phyloP scores from a whole-genome alignment of 2,329 filamentous ascomycete species.

The Trichoderma sp. region DNA sequence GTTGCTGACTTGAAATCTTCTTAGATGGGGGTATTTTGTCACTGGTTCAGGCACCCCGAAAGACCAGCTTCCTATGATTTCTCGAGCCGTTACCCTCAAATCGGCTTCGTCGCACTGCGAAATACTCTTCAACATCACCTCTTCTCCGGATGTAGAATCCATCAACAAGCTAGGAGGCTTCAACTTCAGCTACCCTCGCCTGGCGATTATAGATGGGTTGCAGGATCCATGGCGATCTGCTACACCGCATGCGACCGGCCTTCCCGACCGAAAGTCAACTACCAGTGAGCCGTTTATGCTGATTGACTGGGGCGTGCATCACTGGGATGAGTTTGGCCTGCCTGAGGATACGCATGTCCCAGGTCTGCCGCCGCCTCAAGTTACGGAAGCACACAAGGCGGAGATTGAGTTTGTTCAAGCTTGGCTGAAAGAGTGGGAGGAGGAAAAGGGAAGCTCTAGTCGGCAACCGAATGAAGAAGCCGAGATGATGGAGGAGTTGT shows the following conservation, averaged over 20 bases:
- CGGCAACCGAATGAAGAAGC: background rate
- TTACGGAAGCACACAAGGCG: constrained; percentile 57
- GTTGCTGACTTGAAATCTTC: background rate
- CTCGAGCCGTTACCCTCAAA: constrained; percentile 64
- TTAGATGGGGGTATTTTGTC: constrained; percentile 73
- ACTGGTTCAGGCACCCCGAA: constrained; percentile 68
- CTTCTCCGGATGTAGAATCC: constrained; percentile 58
- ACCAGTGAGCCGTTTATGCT: constrained; percentile 68
- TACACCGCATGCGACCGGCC: constrained; percentile 65
- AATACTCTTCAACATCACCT: constrained; percentile 66
- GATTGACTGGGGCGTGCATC: constrained; percentile 73
- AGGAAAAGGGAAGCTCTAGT: constrained; percentile 21
- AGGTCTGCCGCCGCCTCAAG: constrained; percentile 55
- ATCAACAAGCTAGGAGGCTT: constrained; percentile 79
- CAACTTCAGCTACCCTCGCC: constrained; percentile 67
- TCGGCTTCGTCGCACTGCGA: constrained; percentile 63
- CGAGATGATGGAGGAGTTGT: constrained; percentile 5
- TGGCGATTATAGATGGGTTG: constrained; percentile 74
- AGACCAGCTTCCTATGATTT: constrained; percentile 66
- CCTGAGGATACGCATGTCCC: constrained; percentile 57
- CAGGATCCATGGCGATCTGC: constrained; percentile 78
- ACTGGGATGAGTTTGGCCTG: constrained; percentile 75
- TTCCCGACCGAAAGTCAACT: constrained; percentile 57
- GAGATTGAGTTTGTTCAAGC: constrained; percentile 61
- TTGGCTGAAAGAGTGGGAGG: constrained; percentile 64